phyloP scores from a whole-genome alignment of 2,329 filamentous ascomycete genomes.

The Alternaria sp. region DNA sequence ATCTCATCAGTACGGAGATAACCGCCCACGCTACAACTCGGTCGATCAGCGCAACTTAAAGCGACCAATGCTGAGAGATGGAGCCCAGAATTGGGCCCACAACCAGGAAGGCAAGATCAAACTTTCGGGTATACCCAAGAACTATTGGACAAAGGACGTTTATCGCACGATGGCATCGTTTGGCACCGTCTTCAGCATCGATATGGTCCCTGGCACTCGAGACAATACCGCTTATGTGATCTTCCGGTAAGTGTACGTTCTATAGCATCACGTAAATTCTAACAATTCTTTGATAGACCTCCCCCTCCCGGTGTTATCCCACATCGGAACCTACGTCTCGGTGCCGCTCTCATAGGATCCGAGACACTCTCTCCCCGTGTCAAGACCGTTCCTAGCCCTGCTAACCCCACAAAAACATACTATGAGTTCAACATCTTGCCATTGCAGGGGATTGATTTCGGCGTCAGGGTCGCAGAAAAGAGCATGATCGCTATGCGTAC shows the following conservation, averaged over 20 bases:
- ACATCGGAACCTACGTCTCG: slow-evolving; percentile 15
- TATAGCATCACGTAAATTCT: not conserved
- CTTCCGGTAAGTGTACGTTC: slow-evolving; percentile 29
- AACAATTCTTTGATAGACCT: slow-evolving; percentile 20
- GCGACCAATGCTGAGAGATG: slow-evolving; percentile 8
- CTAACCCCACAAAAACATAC: slow-evolving; percentile 32
- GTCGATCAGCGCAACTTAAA: not conserved
- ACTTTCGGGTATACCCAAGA: slow-evolving; percentile 24
- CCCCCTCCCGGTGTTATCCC: slow-evolving; percentile 18
- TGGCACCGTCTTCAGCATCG: slow-evolving; percentile 42
- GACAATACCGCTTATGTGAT: slow-evolving; percentile 31
- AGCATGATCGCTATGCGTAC: slow-evolving; percentile 69
- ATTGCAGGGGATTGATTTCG: slow-evolving; percentile 66
- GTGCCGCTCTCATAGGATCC: slow-evolving; percentile 5
- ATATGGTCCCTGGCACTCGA: slow-evolving; percentile 24
- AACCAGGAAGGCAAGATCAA: slow-evolving; percentile 36
- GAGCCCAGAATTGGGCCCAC: slow-evolving; percentile 24
- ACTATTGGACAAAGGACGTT: slow-evolving; percentile 29
- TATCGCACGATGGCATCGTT: slow-evolving; percentile 32
- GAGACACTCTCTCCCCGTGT: slow-evolving; percentile 8
- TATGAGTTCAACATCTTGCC: slow-evolving; percentile 36
- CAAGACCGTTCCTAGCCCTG: slow-evolving; percentile 30
- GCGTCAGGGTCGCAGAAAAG: slow-evolving; percentile 62
- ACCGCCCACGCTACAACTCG: not conserved
- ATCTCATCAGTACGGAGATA: not conserved